Conservation (phyloP, 1,139 yeast genomes). For the Hansenula lynferdii region DNA sequence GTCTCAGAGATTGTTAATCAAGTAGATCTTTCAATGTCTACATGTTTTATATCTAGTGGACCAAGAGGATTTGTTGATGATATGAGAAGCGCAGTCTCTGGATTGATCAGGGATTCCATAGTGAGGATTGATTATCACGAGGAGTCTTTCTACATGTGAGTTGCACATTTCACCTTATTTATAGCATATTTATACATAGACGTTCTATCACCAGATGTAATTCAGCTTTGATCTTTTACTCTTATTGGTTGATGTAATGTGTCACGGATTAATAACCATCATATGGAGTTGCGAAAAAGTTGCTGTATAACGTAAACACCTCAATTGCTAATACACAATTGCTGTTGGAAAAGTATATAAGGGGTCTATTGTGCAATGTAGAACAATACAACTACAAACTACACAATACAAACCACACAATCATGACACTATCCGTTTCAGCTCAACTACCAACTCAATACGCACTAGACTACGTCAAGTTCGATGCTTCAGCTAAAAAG, state of each 20-base stretch:
- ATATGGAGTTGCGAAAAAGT: too few relatives aligned
- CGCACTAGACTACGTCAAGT: background rate
- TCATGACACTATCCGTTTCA: background rate
- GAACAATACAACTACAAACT: background rate
- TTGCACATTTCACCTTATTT: background rate
- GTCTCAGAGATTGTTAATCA: slow-evolving; percentile 9
- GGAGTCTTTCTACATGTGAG: slow-evolving; percentile 34
- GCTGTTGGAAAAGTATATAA: background rate
- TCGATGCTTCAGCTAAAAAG: background rate
- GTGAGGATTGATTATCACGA: slow-evolving; percentile 36
- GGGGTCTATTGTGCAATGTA: background rate
- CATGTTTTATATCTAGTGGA: slow-evolving; percentile 38
- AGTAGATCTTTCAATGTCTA: slow-evolving; percentile 10
- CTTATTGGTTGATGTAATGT: too few relatives aligned
- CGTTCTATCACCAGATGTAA: too few relatives aligned
- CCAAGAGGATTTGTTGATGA: slow-evolving; percentile 36
- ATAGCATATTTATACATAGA: background rate
- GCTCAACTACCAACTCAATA: slow-evolving; percentile 1
- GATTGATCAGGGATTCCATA: slow-evolving; percentile 19
- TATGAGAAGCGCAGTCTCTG: slow-evolving; percentile 29
- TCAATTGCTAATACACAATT: too few relatives aligned
- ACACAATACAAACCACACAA: too few relatives aligned
- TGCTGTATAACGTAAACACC: too few relatives aligned
- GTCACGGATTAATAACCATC: too few relatives aligned
- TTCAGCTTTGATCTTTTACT: too few relatives aligned